Evolutionary conservation across 139 green algal genomes (phyloP), one percentile per base, ranked within the genome.

Genomic region (Chlamydomonas incerta): DNA sequence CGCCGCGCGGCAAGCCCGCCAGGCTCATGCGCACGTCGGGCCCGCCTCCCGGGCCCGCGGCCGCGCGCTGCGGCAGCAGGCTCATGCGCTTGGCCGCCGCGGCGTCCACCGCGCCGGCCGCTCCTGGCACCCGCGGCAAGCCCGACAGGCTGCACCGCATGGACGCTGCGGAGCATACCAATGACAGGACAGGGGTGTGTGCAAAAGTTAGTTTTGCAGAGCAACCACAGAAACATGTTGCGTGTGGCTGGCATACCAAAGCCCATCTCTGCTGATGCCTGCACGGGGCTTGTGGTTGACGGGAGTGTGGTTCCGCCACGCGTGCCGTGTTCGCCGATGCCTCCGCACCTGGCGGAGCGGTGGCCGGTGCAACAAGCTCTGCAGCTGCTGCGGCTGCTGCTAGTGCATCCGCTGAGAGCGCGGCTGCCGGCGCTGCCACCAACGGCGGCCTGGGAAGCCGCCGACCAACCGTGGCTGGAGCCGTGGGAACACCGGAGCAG

Each of bases 41-140:
- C 11, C 62, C 28, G n/a, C 50, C 72, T 6, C 17, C 50, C 47
- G 41, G 6, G 6, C 41, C 41, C 6, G 6, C 41, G 41, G 37
- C 50, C 0, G 50, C 37, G 6, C 72, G 72, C 72, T 66, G 72
- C 17, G 72, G 72, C n/a, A 66, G 15, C 13, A 82, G 35, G 74
- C 74, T 82, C 74, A 70, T 82, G 74, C 74, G 74, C 55, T 70
- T 69, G 6, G 34, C 35, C 28, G n/a, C 75, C 17, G 24, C 14
- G 46, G 52, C 72, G 11, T 26, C 58, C n/a, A 26, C 28, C 5
- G 73, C 34, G 31, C 65, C 72, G 41, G 15, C 21, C 9, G 13
- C 68, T 31, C 31, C 33, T 3, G 37, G 70, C 37, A 14, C 35
- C 13, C 72, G 20, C 9, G 72, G 72, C 47, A 79, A 29, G 47